phyloP scores from a whole-genome alignment of 73 alveolate genomes.

The Uronychia setigera region DNA sequence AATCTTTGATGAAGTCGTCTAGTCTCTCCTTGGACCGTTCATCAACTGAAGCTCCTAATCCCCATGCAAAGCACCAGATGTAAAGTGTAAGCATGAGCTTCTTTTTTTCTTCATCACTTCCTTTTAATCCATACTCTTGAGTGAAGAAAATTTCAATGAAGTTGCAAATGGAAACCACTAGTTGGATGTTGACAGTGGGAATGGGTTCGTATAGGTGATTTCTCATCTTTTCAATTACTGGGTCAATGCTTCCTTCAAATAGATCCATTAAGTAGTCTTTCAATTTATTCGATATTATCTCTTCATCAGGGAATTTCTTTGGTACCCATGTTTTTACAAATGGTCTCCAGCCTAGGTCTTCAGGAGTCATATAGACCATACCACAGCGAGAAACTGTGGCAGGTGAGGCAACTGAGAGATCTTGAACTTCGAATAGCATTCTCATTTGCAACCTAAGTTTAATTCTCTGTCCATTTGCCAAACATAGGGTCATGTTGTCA shows the following conservation, averaged over 20 bases:
- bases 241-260: slow-evolving; percentile 71
- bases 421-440: slow-evolving; percentile 99
- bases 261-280: slow-evolving; percentile 74
- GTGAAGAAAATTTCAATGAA: slow-evolving; percentile 65
- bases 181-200: slow-evolving; percentile 64
- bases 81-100: slow-evolving; percentile 67
- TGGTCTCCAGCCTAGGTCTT: slow-evolving; percentile 98
- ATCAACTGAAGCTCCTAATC: slow-evolving; percentile 93
- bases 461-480: slow-evolving; percentile 99
- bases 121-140: slow-evolving; percentile 61
- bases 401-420: slow-evolving; percentile 99
- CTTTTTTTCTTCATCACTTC: slow-evolving; percentile 66
- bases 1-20: slow-evolving; percentile 53
- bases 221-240: slow-evolving; percentile 52
- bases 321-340: slow-evolving; percentile 94
- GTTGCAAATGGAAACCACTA: slow-evolving; percentile 70
- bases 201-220: slow-evolving; percentile 70
- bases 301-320: slow-evolving; percentile 78
- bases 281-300: slow-evolving; percentile 67
- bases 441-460: slow-evolving; percentile 96
- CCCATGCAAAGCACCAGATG: slow-evolving; percentile 93
- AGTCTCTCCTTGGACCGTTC: slow-evolving; percentile 74
- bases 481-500: slow-evolving; percentile 99
- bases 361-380: slow-evolving; percentile 98
- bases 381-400: slow-evolving; percentile 99